phyloP scores from a whole-genome alignment of 2,329 filamentous ascomycete species.

The Spiromastix sp. region DNA sequence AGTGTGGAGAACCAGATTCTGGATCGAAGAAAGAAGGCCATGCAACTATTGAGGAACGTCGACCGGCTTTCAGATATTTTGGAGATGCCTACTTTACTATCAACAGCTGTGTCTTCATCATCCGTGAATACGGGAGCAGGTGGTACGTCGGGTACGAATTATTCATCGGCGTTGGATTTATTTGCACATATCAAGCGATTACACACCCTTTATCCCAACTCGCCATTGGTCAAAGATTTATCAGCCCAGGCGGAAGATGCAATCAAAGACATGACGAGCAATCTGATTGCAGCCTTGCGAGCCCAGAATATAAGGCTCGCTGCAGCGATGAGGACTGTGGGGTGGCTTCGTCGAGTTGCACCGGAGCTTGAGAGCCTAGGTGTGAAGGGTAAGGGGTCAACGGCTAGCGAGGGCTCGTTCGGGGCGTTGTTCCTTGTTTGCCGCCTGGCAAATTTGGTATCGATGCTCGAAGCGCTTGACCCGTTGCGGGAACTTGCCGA shows the following conservation, averaged over 20 bases:
- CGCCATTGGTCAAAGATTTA: conserved; percentile 62
- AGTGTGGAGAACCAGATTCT: conserved; percentile 59
- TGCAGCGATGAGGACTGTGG: conserved; percentile 78
- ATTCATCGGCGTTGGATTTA: conserved; percentile 81
- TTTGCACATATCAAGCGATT: conserved; percentile 88
- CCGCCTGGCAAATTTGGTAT: conserved; percentile 66
- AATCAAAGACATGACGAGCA: conserved; percentile 79
- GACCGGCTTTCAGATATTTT: conserved; percentile 85
- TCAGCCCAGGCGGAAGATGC: conserved; percentile 69
- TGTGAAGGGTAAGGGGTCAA: conserved; percentile 16
- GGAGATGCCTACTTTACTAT: conserved; percentile 76
- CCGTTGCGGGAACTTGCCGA: conserved; percentile 83
- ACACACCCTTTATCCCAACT: conserved; percentile 70
- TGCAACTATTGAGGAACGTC: conserved; percentile 75
- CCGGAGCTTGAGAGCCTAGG: conserved; percentile 57
- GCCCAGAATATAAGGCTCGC: conserved; percentile 75
- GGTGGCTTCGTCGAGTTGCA: conserved; percentile 78
- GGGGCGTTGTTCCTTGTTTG: conserved; percentile 82
- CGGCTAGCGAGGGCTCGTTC: conserved; percentile 53
- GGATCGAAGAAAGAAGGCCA: conserved; percentile 63
- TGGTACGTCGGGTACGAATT: conserved; percentile 51
- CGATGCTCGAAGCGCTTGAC: conserved; percentile 71
- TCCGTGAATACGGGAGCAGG: conserved; percentile 33
- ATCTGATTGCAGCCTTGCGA: conserved; percentile 69
- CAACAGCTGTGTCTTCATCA: conserved; percentile 52